phyloP scores from a whole-genome alignment of 805 yeast species.

The Komagataella kurtzmanii region DNA sequence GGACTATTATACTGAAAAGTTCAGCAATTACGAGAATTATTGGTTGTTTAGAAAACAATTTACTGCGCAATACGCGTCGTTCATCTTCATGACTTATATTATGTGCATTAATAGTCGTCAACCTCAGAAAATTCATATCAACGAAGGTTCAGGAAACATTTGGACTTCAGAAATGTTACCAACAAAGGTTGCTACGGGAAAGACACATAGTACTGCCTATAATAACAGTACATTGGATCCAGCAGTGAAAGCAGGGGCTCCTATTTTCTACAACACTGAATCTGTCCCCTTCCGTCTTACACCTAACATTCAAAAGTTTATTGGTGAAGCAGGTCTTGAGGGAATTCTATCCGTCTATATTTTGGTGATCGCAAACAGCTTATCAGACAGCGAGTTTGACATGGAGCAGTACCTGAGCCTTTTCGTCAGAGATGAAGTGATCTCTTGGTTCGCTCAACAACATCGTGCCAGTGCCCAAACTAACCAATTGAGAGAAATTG shows the following conservation, averaged over 20 bases:
- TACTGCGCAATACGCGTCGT: conserved; percentile 87
- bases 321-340: conserved; percentile 90
- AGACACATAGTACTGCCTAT: conserved; percentile 23
- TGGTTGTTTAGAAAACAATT: conserved; percentile 96
- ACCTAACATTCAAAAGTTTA: conserved; percentile 85
- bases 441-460: conserved; percentile 85
- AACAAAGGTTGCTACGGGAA: conserved; percentile 52
- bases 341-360: conserved; percentile 81
- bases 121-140: conserved; percentile 84
- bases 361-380: conserved; percentile 74
- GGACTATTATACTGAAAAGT: conserved; percentile 60
- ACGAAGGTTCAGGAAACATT: conserved; percentile 72
- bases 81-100: conserved; percentile 86
- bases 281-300: conserved; percentile 93
- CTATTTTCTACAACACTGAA: conserved; percentile 83
- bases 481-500: conserved; percentile 75
- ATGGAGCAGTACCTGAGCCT: conserved; percentile 84
- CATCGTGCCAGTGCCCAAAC: conserved; percentile 78
- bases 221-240: conserved; percentile 32
- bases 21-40: conserved; percentile 78
- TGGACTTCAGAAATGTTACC: conserved; percentile 96
- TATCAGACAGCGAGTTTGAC: conserved; percentile 86
- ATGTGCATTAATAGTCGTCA: conserved; percentile 87
- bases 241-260: conserved; percentile 45
- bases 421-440: conserved; percentile 90